A percentile compares a stretch with the other conserved stretches of the same genome.
phyloP scores from a whole-genome alignment of 164 flowering plant genomes.

The Piper betle region DNA sequence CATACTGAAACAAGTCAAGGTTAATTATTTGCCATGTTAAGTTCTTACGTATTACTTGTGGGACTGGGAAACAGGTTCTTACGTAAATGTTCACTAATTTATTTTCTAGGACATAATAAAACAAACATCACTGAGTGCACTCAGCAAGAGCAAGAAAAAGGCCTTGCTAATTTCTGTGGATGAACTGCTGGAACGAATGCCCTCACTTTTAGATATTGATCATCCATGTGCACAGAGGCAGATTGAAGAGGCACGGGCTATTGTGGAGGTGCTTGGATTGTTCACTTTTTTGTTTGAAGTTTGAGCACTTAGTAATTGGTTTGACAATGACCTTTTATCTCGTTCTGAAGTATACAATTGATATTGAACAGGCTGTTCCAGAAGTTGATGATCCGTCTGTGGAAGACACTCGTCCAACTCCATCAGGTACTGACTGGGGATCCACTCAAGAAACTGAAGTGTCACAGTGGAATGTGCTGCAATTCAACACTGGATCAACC shows the following conservation, averaged over 20 bases:
- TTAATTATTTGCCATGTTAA: slow-evolving; percentile 4
- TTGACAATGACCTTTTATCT: background rate
- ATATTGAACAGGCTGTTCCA: slow-evolving; percentile 43
- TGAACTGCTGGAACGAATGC: slow-evolving; percentile 76
- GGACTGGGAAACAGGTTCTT: background rate
- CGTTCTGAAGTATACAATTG: background rate
- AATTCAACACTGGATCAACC: slow-evolving; percentile 88
- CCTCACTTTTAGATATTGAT: slow-evolving; percentile 92
- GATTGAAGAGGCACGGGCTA: slow-evolving; percentile 65
- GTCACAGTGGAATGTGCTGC: slow-evolving; percentile 91
- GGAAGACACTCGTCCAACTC: slow-evolving; percentile 15
- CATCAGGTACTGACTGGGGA: slow-evolving; percentile 26
- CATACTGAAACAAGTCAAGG: slow-evolving; percentile 93
- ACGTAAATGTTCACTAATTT: background rate
- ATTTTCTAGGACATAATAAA: slow-evolving; percentile 58
- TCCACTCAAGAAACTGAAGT: slow-evolving; percentile 58
- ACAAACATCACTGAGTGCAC: slow-evolving; percentile 45
- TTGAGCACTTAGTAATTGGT: background rate
- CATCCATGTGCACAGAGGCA: slow-evolving; percentile 90
- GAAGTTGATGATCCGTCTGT: slow-evolving; percentile 55
- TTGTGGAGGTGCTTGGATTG: slow-evolving; percentile 42
- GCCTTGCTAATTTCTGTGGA: slow-evolving; percentile 62
- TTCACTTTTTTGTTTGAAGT: background rate
- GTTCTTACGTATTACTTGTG: background rate
- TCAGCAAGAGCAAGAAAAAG: slow-evolving; percentile 66